phyloP scores from a whole-genome alignment of 768 basidiomycete species.

The Auriscalpium microsporum region DNA sequence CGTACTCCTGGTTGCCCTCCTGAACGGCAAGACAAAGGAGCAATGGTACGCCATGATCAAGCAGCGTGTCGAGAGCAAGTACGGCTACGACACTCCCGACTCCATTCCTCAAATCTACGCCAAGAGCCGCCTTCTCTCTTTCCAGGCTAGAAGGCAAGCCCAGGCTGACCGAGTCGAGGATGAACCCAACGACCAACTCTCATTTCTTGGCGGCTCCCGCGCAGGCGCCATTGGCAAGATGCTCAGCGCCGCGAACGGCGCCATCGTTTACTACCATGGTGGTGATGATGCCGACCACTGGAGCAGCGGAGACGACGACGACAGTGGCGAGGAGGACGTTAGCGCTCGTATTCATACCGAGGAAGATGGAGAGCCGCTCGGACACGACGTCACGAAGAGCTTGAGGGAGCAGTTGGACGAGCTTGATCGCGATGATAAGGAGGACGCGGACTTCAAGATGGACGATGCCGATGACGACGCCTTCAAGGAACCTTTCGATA shows the following conservation, averaged over 20 bases:
- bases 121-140: slow-evolving; percentile 51
- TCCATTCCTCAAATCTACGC: slow-evolving; percentile 72
- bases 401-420: slow-evolving; percentile 57
- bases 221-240: neutral
- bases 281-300: slow-evolving; percentile 43
- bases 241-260: neutral
- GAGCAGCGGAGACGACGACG: slow-evolving; percentile 55
- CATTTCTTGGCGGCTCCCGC: neutral
- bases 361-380: slow-evolving; percentile 19
- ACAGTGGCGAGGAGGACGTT: slow-evolving; percentile 4
- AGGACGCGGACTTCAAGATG: slow-evolving; percentile 7
- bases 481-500: slow-evolving; percentile 13
- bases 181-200: slow-evolving; percentile 7
- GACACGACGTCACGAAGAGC: slow-evolving; percentile 40
- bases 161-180: slow-evolving; percentile 37
- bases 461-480: slow-evolving; percentile 24
- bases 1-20: slow-evolving; percentile 78
- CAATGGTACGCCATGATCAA: slow-evolving; percentile 90
- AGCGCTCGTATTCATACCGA: neutral
- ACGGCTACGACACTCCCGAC: slow-evolving; percentile 74
- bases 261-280: slow-evolving; percentile 8
- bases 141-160: slow-evolving; percentile 53
- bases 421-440: slow-evolving; percentile 44
- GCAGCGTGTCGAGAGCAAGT: slow-evolving; percentile 65
- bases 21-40: slow-evolving; percentile 80